Evolutionary conservation across 2,329 filamentous ascomycete genomes (phyloP).

Genomic region (Colletotrichum sp.): DNA sequence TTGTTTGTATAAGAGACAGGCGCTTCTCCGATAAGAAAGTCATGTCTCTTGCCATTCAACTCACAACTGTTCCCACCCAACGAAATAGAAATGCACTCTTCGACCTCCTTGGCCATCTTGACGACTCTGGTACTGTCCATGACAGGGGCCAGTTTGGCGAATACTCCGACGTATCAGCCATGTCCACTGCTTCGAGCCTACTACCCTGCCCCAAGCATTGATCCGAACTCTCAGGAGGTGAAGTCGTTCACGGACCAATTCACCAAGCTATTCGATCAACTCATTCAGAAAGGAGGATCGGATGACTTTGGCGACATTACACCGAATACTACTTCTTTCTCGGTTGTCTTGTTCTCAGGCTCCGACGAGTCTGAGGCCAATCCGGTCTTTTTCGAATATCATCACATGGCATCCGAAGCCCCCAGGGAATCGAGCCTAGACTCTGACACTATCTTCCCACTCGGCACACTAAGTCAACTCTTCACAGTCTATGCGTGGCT

Average conservation of each 20-base stretch:
- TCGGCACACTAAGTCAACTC: conserved; percentile 34
- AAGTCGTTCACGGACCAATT: conserved; percentile 22
- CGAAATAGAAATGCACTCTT: neutral
- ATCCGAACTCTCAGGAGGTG: conserved; percentile 5
- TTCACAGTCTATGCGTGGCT: conserved; percentile 39
- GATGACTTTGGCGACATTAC: conserved; percentile 28
- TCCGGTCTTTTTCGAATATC: conserved; percentile 27
- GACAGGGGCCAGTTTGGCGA: neutral
- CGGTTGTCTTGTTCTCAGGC: conserved; percentile 28
- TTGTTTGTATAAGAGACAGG: neutral
- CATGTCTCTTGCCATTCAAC: no score
- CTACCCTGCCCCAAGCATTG: conserved; percentile 20
- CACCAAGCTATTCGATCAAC: conserved; percentile 22
- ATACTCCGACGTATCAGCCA: conserved; percentile 16
- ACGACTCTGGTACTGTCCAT: neutral
- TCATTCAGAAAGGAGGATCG: conserved; percentile 23
- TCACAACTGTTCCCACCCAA: neutral
- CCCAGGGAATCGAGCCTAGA: conserved; percentile 19
- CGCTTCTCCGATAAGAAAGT: neutral
- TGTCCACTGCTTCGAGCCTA: conserved; percentile 24
- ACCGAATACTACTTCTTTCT: conserved; percentile 31
- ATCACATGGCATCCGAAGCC: conserved; percentile 23
- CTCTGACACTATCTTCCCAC: conserved; percentile 27
- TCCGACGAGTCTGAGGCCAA: neutral
- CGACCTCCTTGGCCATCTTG: neutral